These are phyloP conservation scores for Erigeron canadensis DNA, from an alignment of 129 eudicot genomes.

Conservation along the genomic window DNA sequence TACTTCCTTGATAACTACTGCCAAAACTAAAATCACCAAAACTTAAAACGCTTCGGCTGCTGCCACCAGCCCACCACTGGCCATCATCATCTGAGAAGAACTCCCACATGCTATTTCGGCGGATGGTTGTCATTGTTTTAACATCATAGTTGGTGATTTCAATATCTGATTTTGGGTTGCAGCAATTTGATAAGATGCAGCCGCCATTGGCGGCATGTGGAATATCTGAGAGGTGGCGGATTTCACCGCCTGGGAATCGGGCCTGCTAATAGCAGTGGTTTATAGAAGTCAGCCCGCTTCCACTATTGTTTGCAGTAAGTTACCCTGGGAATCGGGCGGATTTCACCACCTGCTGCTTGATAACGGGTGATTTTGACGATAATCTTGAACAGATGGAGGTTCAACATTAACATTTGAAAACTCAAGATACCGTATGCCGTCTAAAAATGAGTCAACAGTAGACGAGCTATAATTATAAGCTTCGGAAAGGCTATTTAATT, in stretches of 20 bases:
- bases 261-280: conserved; percentile 56
- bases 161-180: neutral
- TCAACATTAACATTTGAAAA: conserved; percentile 41
- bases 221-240: conserved; percentile 57
- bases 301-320: conserved; percentile 44
- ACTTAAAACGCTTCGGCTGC: conserved; percentile 31
- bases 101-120: conserved; percentile 45
- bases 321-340: no score
- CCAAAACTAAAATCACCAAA: conserved; percentile 34
- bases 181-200: conserved; percentile 15
- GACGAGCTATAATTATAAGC: conserved; percentile 37
- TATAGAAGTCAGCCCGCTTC: conserved; percentile 66
- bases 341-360: no score
- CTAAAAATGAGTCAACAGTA: conserved; percentile 39
- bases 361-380: neutral
- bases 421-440: conserved; percentile 34
- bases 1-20: conserved; percentile 32
- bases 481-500: conserved; percentile 49
- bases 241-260: conserved; percentile 77
- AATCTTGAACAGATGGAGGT: conserved; percentile 32
- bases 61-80: conserved; percentile 17
- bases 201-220: conserved; percentile 48
- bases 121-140: conserved; percentile 35
- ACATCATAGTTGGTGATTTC: conserved; percentile 8
- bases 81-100: conserved; percentile 42